Base-by-base conservation (phyloP, 176 grass and related monocot species). In the Aegilops speltoides region DNA sequence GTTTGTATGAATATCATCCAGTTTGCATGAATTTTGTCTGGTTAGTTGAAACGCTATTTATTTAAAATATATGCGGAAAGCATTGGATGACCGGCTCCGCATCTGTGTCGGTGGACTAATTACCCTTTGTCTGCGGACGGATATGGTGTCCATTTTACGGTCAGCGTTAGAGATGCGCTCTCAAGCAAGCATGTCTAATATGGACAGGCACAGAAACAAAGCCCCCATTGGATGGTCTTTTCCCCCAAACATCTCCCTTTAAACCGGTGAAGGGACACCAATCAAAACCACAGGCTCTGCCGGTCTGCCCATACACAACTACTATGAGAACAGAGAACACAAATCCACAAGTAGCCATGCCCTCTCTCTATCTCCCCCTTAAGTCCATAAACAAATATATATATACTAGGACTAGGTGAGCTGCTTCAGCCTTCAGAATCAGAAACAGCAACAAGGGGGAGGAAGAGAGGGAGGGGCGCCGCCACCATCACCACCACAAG, bases 251-350 rank as follows among this genome's bases (percentile, higher is more conserved):
- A 84, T 87, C 67, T 88, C 78, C 82, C 82, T 86, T 82, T 61
- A 83, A 80, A 82, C 86, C 64, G 38, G 69, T 52, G 83, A 88
- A 90, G 82, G 54, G 79, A 88, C 91, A 79, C 88, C 78, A 68
- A 85, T 48, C 73, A 73, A 79, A 68, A 70, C 82, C 71, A 76
- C 25, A 70, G 67, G 68, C 81, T 75, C 24, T 75, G 41, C 68
- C 68, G 68, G 34, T 48, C 72, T 87, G 60, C 56, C 66, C 75
- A 90, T 69, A 84, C 36, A 48, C 15, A 88, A 67, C 67, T 82
- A 76, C 77, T 31, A 31, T 2, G 48, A 52, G 34, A 79, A 75
- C 5, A 65, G 56, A 73, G 54, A 68, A 72, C 88, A 75, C 80
- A 91, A 75, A 90, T 86, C 85, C 76, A 68, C 85, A 63, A 76